Evolutionary conservation across 192 early-diverging fungal genomes (phyloP).

Genomic region (Ambispora gerdemannii): DNA sequence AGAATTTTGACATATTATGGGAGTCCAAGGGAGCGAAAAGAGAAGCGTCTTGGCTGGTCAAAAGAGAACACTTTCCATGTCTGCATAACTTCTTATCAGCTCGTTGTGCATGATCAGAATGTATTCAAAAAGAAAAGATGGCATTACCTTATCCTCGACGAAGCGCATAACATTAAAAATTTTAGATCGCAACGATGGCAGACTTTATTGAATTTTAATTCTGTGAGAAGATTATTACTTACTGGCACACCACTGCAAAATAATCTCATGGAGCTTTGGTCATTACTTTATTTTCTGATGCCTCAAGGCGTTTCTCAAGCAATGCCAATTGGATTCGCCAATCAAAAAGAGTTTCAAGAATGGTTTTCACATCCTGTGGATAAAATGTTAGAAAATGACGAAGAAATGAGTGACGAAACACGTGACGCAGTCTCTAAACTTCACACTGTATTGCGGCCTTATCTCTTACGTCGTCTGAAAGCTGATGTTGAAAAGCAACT

Average conservation of each 20-base stretch:
- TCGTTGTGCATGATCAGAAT: constrained; percentile 55
- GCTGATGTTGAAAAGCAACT: constrained; percentile 65
- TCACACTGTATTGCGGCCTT: constrained; percentile 62
- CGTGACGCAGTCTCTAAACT: constrained; percentile 54
- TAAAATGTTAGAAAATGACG: constrained; percentile 63
- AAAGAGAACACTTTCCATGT: constrained; percentile 61
- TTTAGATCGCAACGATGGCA: constrained; percentile 73
- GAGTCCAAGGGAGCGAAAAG: constrained; percentile 59
- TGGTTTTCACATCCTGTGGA: constrained; percentile 90
- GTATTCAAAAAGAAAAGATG: constrained; percentile 58
- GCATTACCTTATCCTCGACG: constrained; percentile 69
- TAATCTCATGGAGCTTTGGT: constrained; percentile 85
- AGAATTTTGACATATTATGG: constrained; percentile 79
- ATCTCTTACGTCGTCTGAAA: constrained; percentile 63
- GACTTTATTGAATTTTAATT: constrained; percentile 67
- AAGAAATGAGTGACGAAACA: constrained; percentile 50
- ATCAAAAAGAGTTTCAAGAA: constrained; percentile 75
- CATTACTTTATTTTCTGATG: constrained; percentile 81
- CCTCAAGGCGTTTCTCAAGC: constrained; percentile 57
- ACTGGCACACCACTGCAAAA: constrained; percentile 92
- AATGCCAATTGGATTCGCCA: constrained; percentile 79
- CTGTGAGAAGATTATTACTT: constrained; percentile 63
- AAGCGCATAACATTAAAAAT: constrained; percentile 76
- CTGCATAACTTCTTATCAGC: constrained; percentile 62
- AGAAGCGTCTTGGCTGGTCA: constrained; percentile 56